A percentile compares a stretch with the other conserved stretches of the same genome.
These are phyloP conservation scores for Ramularia endophylla DNA, from an alignment of 2,329 filamentous ascomycete genomes.

Conservation along the genomic window DNA sequence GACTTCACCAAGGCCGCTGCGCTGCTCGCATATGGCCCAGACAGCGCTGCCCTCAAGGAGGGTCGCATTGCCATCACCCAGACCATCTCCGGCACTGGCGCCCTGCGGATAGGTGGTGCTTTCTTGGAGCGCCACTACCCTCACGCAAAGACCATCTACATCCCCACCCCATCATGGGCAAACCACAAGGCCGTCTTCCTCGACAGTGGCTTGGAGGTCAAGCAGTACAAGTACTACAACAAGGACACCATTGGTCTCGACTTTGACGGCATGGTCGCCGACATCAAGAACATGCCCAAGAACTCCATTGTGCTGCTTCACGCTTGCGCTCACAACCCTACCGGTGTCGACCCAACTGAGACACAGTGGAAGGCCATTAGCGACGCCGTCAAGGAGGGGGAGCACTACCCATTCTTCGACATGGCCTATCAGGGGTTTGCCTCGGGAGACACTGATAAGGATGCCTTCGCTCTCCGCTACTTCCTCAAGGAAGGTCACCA, in stretches of 20 bases:
- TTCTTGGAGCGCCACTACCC: slow-evolving; percentile 93
- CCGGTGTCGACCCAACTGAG: slow-evolving; percentile 85
- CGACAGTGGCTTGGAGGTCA: slow-evolving; percentile 83
- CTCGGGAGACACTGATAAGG: slow-evolving; percentile 82
- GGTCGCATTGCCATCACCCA: slow-evolving; percentile 86
- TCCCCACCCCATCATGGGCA: slow-evolving; percentile 93
- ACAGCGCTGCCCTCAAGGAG: slow-evolving; percentile 67
- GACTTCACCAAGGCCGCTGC: slow-evolving; percentile 91
- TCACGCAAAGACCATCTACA: slow-evolving; percentile 89
- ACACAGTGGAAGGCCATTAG: slow-evolving; percentile 93
- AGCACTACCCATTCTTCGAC: slow-evolving; percentile 95
- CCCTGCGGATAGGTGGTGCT: slow-evolving; percentile 86
- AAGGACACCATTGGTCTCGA: slow-evolving; percentile 97
- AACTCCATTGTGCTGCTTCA: slow-evolving; percentile 90
- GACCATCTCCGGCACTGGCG: slow-evolving; percentile 96
- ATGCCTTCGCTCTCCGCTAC: slow-evolving; percentile 88
- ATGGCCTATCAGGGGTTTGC: slow-evolving; percentile 99
- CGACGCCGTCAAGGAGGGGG: slow-evolving; percentile 74
- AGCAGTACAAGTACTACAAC: slow-evolving; percentile 99
- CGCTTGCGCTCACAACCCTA: slow-evolving; percentile 97
- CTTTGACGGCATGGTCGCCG: slow-evolving; percentile 86
- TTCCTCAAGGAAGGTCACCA: slow-evolving; percentile 91
- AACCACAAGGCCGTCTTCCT: slow-evolving; percentile 97
- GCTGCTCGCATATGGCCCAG: slow-evolving; percentile 79
- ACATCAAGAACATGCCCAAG: slow-evolving; percentile 82